Conservation (phyloP, 2,329 filamentous ascomycete species). For the Penicillium sp. region DNA sequence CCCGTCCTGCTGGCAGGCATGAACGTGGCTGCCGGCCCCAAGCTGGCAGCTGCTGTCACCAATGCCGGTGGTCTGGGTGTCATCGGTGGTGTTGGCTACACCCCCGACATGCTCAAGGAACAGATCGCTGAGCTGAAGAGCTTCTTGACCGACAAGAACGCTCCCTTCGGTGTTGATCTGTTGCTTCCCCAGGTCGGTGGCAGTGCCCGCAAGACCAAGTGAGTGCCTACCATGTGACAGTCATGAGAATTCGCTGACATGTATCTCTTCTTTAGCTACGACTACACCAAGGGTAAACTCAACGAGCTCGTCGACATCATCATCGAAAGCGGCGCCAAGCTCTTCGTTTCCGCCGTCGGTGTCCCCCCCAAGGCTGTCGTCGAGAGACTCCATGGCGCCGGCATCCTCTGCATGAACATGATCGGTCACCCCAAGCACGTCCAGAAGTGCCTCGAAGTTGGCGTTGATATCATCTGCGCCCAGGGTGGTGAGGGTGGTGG, state of each 20-base stretch:
- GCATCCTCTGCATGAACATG: conserved; percentile 99
- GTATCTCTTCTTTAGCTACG: conserved; percentile 68
- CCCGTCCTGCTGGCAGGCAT: conserved; percentile 95
- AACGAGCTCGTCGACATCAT: conserved; percentile 87
- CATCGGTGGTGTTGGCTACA: conserved; percentile 89
- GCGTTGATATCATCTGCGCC: conserved; percentile 95
- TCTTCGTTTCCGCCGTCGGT: conserved; percentile 97
- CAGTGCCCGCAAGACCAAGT: conserved; percentile 93
- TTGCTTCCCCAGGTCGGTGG: conserved; percentile 94
- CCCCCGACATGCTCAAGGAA: conserved; percentile 93
- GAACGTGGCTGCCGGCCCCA: conserved; percentile 97
- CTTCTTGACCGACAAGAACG: conserved; percentile 85
- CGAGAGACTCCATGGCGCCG: conserved; percentile 83
- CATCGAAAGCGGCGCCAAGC: conserved; percentile 85
- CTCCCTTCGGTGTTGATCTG: conserved; percentile 92
- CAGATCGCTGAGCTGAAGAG: conserved; percentile 94
- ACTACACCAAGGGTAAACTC: conserved; percentile 99
- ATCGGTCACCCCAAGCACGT: conserved; percentile 99
- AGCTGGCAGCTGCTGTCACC: conserved; percentile 93
- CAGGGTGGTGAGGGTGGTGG: conserved; percentile 98
- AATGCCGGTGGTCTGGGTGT: conserved; percentile 97
- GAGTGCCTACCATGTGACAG: conserved; percentile 26
- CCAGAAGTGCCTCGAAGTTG: conserved; percentile 89
- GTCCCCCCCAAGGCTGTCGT: conserved; percentile 88
- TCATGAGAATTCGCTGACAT: not conserved